A percentile compares a stretch with the other conserved stretches of the same genome.
These are phyloP conservation scores for Brassica nigra DNA, from an alignment of 345 rosid species.

Conservation along the genomic window DNA sequence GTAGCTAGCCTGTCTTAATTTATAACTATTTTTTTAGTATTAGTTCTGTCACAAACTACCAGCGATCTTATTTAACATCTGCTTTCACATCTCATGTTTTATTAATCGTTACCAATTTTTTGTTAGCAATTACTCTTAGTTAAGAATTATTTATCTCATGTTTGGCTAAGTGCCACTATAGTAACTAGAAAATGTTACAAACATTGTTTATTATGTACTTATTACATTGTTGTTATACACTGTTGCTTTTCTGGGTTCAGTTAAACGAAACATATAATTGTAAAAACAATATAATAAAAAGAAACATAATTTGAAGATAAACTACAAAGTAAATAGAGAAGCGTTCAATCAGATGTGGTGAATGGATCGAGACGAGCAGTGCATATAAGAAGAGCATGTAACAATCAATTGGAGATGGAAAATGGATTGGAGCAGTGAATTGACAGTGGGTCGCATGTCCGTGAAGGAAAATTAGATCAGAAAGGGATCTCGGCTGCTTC, in stretches of 20 bases:
- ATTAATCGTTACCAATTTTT: background rate
- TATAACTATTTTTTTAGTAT: background rate
- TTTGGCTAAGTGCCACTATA: background rate
- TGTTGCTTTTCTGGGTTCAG: background rate
- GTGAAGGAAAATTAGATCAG: too few species aligned
- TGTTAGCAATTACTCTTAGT: background rate
- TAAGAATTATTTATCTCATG: background rate
- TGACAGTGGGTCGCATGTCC: too few species aligned
- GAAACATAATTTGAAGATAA: too few species aligned
- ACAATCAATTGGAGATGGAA: too few species aligned
- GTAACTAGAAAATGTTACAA: background rate
- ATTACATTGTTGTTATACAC: background rate
- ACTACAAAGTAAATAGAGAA: too few species aligned
- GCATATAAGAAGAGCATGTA: too few species aligned
- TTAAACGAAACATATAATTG: background rate
- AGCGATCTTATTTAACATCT: background rate
- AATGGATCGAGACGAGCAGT: too few species aligned
- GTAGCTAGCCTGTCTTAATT: background rate
- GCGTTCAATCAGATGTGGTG: too few species aligned
- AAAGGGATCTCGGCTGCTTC: too few species aligned
- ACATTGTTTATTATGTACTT: background rate
- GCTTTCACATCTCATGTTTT: background rate
- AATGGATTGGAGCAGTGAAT: too few species aligned
- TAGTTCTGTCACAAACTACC: background rate
- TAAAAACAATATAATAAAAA: too few species aligned